Base-by-base conservation (phyloP, 306 rosid species). In the Fragaria vesca region DNA sequence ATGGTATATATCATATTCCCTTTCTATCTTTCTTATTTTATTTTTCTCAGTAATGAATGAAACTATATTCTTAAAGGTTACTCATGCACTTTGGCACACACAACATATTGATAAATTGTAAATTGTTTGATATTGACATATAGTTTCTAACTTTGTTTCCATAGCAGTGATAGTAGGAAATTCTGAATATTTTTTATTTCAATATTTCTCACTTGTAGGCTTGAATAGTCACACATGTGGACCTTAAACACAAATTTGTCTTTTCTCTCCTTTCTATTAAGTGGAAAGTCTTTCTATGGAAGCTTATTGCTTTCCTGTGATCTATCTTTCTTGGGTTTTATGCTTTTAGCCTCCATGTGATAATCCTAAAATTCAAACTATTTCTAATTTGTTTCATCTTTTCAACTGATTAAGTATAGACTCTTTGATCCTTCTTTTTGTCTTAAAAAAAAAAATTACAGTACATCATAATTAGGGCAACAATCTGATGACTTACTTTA, bases 1-100 rank as follows among this genome's bases (percentile, higher is more conserved):
- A 88, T 65, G 96, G 97, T 91, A 86, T 91, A 86, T 71, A 36
- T 61, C 47, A 48, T 66, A 32, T 6, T 54, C 42, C 69, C 12
- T 63, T 80, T 52, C 81, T 70, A 28, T 20, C 52, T 52, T 12
- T 77, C 24, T 45, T 51, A 70, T 46, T 34, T 73, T 32, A 47
- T 51, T 12, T 83, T 24, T 55, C 63, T 57, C 40, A 6, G 62
- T 61, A 71, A 51, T 42, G 3, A 18, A 60, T 5, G 17, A 58
- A 78, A 60, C 34, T 3, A 66, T 66, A 34, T 5, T 65, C 69
- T 65, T 16, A 6, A 16, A 65, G 16, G 36, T 12, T 30, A 62
- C 18, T 30, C 21, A 30, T 30, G 68, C n/a, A 5, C 42, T 32
- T 15, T 32, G n/a, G 40, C 68, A 62, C 42, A 66, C 13, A 34